Conservation (phyloP, 805 yeast genomes). For the Cyberlindnera samutprakarnensis region DNA sequence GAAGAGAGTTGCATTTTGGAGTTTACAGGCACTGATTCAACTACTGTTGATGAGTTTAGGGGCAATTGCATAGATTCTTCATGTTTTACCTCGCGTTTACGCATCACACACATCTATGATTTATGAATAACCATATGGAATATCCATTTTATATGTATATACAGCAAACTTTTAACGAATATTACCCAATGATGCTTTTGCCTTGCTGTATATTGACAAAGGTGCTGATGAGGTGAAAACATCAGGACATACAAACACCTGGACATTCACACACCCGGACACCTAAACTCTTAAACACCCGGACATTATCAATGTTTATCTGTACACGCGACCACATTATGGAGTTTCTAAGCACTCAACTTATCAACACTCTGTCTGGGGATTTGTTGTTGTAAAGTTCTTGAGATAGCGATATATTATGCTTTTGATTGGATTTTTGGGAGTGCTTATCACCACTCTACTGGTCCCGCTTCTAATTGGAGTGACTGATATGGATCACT, state of each 20-base stretch:
- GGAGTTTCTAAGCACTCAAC: no score
- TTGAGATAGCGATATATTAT: neutral
- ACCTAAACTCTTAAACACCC: no score
- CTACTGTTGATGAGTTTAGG: conserved; percentile 77
- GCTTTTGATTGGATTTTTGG: neutral
- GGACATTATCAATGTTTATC: no score
- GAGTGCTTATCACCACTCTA: neutral
- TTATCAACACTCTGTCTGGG: neutral
- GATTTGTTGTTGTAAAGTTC: neutral
- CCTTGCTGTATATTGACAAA: neutral
- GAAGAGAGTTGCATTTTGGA: conserved; percentile 88
- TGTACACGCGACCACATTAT: no score
- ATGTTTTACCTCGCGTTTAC: no score
- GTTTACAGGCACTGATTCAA: conserved; percentile 78
- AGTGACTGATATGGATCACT: neutral
- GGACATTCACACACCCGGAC: neutral
- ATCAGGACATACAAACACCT: neutral
- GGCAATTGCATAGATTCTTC: conserved; percentile 36
- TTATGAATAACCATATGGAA: neutral
- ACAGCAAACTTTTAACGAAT: no score
- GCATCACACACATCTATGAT: neutral
- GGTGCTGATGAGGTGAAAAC: neutral
- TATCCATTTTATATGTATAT: no score
- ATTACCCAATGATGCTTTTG: neutral
- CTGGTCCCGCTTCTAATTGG: neutral